These are phyloP conservation scores for Brasilioporus rufonigricans DNA, from an alignment of 768 basidiomycete species.

Conservation along the genomic window DNA sequence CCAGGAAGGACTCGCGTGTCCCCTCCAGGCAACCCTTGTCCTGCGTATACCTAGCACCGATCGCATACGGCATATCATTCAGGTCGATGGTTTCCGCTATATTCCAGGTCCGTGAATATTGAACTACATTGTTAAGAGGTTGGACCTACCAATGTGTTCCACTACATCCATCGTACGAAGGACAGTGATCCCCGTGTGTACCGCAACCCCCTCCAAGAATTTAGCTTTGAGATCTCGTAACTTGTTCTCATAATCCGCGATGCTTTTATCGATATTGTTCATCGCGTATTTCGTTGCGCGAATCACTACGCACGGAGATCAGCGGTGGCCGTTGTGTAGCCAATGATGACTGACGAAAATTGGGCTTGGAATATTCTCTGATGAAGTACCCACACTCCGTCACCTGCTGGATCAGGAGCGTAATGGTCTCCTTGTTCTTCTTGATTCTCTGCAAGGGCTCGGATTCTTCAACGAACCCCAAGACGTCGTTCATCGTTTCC, in stretches of 20 bases:
- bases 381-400: slow-evolving; percentile 1
- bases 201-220: neutral
- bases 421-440: neutral
- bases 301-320: neutral
- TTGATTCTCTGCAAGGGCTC: neutral
- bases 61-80: no score
- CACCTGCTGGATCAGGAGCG: neutral
- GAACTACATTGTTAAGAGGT: neutral
- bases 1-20: neutral
- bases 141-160: neutral
- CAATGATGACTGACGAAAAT: neutral
- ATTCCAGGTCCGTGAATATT: neutral
- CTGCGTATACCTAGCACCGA: neutral
- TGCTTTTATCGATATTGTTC: neutral
- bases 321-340: neutral
- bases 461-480: neutral
- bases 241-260: neutral
- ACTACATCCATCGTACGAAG: neutral
- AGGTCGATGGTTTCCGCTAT: neutral
- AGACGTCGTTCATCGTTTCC: neutral
- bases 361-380: neutral
- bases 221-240: neutral
- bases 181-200: neutral
- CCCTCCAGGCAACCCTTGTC: neutral
- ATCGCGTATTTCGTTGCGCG: neutral